Evolutionary conservation across 257 asterid genomes (phyloP), one percentile per base, ranked within the genome.

Genomic region (Coffea canephora): DNA sequence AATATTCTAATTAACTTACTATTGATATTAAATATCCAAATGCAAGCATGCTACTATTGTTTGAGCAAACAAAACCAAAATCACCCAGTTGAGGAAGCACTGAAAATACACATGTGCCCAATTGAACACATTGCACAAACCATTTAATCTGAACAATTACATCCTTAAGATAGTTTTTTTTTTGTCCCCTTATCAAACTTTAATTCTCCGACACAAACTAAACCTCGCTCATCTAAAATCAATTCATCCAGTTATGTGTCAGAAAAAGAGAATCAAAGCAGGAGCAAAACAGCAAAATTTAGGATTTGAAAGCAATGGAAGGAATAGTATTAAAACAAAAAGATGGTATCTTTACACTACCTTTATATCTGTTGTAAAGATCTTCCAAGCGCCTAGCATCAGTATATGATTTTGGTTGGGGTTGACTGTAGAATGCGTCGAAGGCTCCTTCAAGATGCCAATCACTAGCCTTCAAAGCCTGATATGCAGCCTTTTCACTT

Each of bases 361-460:
- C 99, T 90, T 90, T 94, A 87, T 96, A 96, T 94, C 92, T 92
- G 77, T 88, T 90, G 93, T 88, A 96, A 75, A 94, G 97, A 88
- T 94, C 98, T 87, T 92, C 99, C 83, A 94, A 80, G 77, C 88
- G 97, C 88, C 97, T 94, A 15, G 97, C 85, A 84, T 94, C 97
- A 77, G 97, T 89, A 83, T 82, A 89, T 55, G 97, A 83, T 86
- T 90, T 96, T 76, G 85, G 41, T 16, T 91, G 95, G 48, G 97
- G 89, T 80, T 96, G 97, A 88, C 93, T 96, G 90, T 96, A 96
- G 87, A 92, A 96, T 70, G 89, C 78, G 80, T 96, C 97, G 78
- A 96, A 96, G 71, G 99, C 99, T 84, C 98, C 98, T 87, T 96
- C 99, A 82, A 94, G 91, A 81, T 92, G 96, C 98, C 98, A 96